phyloP scores from a whole-genome alignment of 148 eudicot species.

The Nepenthes gracilis region DNA sequence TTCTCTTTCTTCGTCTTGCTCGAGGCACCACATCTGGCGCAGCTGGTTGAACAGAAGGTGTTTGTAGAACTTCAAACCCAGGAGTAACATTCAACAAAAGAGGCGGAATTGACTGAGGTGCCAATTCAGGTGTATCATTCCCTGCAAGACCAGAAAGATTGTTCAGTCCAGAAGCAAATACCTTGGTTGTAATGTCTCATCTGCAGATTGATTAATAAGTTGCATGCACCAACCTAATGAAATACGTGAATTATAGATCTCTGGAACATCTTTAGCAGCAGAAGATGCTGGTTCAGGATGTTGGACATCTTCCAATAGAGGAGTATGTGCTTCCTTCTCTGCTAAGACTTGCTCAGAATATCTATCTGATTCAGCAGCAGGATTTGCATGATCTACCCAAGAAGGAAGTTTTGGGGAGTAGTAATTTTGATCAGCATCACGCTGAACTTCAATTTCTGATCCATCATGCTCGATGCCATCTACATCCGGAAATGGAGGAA shows the following conservation, averaged over 20 bases:
- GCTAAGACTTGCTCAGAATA: conserved; percentile 18
- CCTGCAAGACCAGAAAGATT: conserved; percentile 19
- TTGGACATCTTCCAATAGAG: conserved; percentile 15
- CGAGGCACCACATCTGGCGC: conserved; percentile 1
- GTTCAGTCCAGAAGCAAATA: neutral
- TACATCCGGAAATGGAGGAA: conserved; percentile 13
- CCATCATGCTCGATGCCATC: conserved; percentile 10
- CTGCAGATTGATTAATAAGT: neutral
- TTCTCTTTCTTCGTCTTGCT: conserved; percentile 31
- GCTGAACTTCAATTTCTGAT: conserved; percentile 35
- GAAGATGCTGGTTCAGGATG: conserved; percentile 22
- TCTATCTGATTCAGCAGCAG: conserved; percentile 18
- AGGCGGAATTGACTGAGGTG: conserved; percentile 33
- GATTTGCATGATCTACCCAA: conserved; percentile 13
- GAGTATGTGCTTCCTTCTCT: conserved; percentile 20
- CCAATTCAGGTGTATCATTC: conserved; percentile 20
- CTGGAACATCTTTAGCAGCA: conserved; percentile 16
- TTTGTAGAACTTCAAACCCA: conserved; percentile 10
- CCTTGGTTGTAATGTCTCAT: neutral
- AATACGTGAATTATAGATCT: conserved; percentile 9
- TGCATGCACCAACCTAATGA: conserved; percentile 31
- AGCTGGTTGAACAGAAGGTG: neutral
- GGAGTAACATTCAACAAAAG: neutral
- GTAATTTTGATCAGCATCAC: conserved; percentile 25
- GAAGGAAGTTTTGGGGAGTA: conserved; percentile 8